Evolutionary conservation across 2,329 filamentous ascomycete genomes (phyloP), one percentile per base, ranked within the genome.

Genomic region (Fusarium miscanthi): DNA sequence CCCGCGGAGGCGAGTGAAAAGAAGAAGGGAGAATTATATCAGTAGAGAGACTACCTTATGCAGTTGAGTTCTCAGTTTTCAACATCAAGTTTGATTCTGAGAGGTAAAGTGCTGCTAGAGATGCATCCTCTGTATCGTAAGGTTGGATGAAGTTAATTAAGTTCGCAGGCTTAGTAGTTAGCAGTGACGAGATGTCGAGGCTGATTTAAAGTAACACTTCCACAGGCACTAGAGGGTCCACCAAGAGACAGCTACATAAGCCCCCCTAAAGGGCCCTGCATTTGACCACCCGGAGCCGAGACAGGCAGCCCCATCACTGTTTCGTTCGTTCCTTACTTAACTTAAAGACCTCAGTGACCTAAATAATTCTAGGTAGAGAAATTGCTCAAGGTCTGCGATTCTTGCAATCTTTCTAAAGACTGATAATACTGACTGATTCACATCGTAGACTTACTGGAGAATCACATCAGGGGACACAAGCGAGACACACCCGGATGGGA

Each of bases 151-250:
- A 21, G 7, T 37, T 16, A 21, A 27, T n/a, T 17, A 54, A 35
- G 37, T 60, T 33, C 30, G 12, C 21, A n/a, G 14, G 27, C 42
- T 27, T 25, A 25, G 23, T 25, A 46, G 43, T 51, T 38, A 40
- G 25, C n/a, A 45, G n/a, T 59, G 25, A 52, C 35, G 43, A 54
- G 57, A n/a, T 33, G 30, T 59, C 37, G 40, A 57, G 56, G 59
- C 33, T 45, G 59, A 62, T 59, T 59, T 62, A 62, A 60, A 30
- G 59, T 45, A 46, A 46, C 9, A 17, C 41, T 41, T 40, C 37
- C 38, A 7, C 35, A 40, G 14, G 21, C 35, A 43, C 25, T 42
- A 27, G 38, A 25, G 25, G 30, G 17, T 23, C 38, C 57, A 41
- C 46, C 19, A 25, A 41, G 30, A 41, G 31, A 31, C n/a, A 31